These are phyloP conservation scores for Moricandia arvensis DNA, from an alignment of 345 rosid genomes.

Conservation along the genomic window DNA sequence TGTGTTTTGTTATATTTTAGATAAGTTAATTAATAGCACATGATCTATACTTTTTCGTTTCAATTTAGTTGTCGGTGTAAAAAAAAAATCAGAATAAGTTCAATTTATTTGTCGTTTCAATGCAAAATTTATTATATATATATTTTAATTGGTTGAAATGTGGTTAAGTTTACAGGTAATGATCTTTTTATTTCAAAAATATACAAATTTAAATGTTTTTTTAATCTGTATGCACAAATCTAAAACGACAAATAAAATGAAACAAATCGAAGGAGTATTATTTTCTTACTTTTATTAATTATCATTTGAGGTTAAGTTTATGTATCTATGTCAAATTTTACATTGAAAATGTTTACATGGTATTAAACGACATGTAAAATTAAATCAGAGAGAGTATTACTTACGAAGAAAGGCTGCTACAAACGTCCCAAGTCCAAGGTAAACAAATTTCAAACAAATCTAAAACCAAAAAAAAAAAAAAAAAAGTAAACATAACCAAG, in stretches of 20 bases:
- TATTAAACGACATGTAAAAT: neutral
- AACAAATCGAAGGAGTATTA: too few relatives aligned
- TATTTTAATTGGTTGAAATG: too few relatives aligned
- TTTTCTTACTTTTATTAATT: neutral
- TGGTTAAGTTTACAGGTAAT: too few relatives aligned
- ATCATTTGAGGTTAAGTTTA: neutral
- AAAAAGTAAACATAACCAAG: neutral
- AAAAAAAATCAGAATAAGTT: too few relatives aligned
- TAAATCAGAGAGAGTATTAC: neutral
- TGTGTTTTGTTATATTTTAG: neutral
- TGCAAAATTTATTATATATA: too few relatives aligned
- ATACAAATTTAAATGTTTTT: too few relatives aligned
- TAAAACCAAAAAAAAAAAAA: conserved; percentile 17
- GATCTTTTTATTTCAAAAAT: too few relatives aligned
- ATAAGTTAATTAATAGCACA: neutral
- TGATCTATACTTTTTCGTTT: too few relatives aligned
- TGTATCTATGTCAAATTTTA: neutral
- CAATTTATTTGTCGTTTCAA: too few relatives aligned
- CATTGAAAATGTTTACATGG: neutral
- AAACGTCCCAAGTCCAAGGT: conserved; percentile 42
- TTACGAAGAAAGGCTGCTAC: conserved; percentile 53
- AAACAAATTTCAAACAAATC: conserved; percentile 48
- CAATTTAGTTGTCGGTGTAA: too few relatives aligned
- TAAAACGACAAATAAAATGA: too few relatives aligned
- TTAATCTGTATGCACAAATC: too few relatives aligned